Percentiles rank a stretch among this genome's conserved stretches.
Conservation (phyloP, 2,329 filamentous ascomycete genomes). For the Dryadomyces quercivorus region DNA sequence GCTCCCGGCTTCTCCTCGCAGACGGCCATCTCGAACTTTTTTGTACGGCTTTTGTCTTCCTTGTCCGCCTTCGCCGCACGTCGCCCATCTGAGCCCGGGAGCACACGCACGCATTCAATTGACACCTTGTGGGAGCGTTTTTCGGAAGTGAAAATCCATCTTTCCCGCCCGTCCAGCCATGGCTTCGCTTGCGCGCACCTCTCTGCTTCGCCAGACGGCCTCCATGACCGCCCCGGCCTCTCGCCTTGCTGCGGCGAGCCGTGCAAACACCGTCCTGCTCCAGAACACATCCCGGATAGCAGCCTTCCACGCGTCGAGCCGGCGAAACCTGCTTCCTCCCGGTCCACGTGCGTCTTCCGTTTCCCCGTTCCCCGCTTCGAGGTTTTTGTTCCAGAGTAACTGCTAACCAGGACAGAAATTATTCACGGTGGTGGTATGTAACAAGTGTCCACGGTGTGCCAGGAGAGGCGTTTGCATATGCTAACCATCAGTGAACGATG, state of each 20-base stretch:
- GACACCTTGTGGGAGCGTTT: neutral
- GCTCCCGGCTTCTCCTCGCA: constrained; percentile 10
- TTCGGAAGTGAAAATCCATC: neutral
- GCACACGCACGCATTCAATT: neutral
- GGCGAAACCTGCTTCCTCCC: constrained; percentile 66
- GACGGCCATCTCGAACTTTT: neutral
- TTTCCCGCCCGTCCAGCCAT: constrained; percentile 20
- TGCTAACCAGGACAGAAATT: too few species aligned
- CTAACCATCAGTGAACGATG: constrained; percentile 61
- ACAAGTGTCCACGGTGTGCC: too few species aligned
- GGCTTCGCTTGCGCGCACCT: constrained; percentile 44
- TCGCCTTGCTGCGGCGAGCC: constrained; percentile 9
- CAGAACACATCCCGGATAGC: constrained; percentile 44
- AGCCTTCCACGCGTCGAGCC: constrained; percentile 76
- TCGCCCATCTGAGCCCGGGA: neutral
- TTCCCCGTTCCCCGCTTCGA: too few species aligned
- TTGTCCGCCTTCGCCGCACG: neutral
- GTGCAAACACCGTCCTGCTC: constrained; percentile 14
- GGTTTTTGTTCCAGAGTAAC: too few species aligned
- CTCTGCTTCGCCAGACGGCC: constrained; percentile 40
- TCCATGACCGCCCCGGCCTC: constrained; percentile 26
- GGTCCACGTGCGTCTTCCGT: constrained; percentile 58
- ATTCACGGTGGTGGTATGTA: constrained; percentile 61
- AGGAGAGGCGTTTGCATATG: too few species aligned
- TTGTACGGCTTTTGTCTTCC: neutral